phyloP scores from a whole-genome alignment of 768 basidiomycete species.

The Leccinum imitatum region DNA sequence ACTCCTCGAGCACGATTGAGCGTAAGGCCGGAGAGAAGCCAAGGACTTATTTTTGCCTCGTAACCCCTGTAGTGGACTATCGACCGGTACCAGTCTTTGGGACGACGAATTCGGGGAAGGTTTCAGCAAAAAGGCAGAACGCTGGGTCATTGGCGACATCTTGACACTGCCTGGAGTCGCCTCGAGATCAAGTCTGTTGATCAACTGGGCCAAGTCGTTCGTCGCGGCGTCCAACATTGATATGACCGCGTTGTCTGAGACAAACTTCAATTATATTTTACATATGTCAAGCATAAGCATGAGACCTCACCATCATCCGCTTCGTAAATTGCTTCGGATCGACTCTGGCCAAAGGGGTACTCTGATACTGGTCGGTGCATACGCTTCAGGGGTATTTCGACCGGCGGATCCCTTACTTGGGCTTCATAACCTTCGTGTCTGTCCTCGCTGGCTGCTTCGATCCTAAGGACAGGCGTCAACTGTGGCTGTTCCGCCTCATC shows the following conservation, averaged over 20 bases:
- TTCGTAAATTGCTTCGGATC: conserved; percentile 50
- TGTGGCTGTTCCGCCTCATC: conserved; percentile 6
- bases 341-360: conserved; percentile 48
- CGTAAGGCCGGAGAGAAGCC: conserved; percentile 52
- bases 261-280: not conserved
- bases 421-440: conserved; percentile 3
- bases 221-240: conserved; percentile 79
- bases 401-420: not conserved
- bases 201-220: conserved; percentile 73
- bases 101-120: conserved; percentile 31
- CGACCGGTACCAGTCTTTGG: conserved; percentile 26
- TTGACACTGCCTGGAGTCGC: conserved; percentile 66
- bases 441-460: conserved; percentile 55
- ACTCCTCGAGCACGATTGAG: conserved; percentile 30
- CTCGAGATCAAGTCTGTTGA: conserved; percentile 78
- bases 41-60: conserved; percentile 42
- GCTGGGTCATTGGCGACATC: conserved; percentile 40
- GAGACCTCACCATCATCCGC: conserved; percentile 43
- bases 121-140: conserved; percentile 21
- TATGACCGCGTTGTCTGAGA: conserved; percentile 47
- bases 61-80: conserved; percentile 39
- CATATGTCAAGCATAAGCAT: not conserved
- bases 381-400: conserved; percentile 39
- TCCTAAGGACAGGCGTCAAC: conserved; percentile 33
- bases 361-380: conserved; percentile 64